These are phyloP conservation scores for Nemania sp. DNA, from an alignment of 2,329 filamentous ascomycete genomes.

Conservation along the genomic window DNA sequence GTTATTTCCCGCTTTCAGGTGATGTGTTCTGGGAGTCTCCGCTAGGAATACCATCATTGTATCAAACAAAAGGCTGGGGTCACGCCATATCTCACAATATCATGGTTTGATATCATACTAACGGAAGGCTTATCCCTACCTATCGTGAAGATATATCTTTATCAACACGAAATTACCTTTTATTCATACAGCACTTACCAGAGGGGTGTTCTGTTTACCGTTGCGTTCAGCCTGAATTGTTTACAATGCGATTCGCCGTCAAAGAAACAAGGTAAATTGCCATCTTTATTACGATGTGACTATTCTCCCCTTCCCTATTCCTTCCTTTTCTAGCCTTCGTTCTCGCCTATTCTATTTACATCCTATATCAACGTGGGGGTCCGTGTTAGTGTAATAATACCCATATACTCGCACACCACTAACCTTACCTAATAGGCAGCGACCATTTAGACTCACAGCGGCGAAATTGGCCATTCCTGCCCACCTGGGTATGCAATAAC, in stretches of 20 bases:
- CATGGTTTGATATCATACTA: neutral
- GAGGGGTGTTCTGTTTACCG: neutral
- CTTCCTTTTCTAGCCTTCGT: neutral
- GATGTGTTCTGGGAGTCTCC: neutral
- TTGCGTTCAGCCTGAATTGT: neutral
- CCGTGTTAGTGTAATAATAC: neutral
- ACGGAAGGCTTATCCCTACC: neutral
- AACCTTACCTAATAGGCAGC: neutral
- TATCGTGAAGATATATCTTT: neutral
- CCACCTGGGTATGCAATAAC: neutral
- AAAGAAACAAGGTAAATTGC: neutral
- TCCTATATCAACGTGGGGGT: neutral
- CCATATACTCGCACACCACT: neutral
- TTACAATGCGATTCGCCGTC: neutral
- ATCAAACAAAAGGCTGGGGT: neutral
- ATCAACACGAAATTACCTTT: neutral
- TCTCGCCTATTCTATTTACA: neutral
- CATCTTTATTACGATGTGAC: slow-evolving; percentile 1
- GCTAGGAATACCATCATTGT: neutral
- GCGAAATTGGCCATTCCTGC: slow-evolving; percentile 23
- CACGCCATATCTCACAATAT: neutral
- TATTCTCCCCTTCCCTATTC: neutral
- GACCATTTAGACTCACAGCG: slow-evolving; percentile 19
- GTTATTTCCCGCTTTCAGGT: slow-evolving; percentile 1
- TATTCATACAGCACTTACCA: neutral